Conservation (phyloP, 495 filamentous ascomycete genomes). For the Penicillium desertorum region DNA sequence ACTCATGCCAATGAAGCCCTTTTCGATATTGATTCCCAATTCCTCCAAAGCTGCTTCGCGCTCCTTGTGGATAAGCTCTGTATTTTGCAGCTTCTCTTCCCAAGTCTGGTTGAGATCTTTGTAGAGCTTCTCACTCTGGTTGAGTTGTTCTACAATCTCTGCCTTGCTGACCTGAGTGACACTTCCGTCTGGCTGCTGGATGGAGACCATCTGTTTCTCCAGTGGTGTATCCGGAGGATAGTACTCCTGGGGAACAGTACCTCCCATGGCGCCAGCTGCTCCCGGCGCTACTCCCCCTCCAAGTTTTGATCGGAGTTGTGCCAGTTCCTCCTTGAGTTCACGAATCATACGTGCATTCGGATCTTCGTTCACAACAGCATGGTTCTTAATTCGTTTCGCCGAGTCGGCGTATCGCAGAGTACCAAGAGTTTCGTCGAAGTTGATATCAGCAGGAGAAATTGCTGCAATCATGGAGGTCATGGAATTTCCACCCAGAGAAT, state of each 20-base stretch:
- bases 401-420: conserved; percentile 96
- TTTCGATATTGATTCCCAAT: conserved; percentile 97
- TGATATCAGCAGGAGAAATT: conserved; percentile 98
- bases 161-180: conserved; percentile 97
- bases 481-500: conserved; percentile 96
- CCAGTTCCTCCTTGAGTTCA: conserved; percentile 93
- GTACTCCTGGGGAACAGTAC: conserved; percentile 64
- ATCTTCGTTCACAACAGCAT: conserved; percentile 98
- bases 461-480: conserved; percentile 99
- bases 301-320: conserved; percentile 82
- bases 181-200: conserved; percentile 78
- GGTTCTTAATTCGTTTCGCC: conserved; percentile 99
- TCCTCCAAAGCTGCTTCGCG: conserved; percentile 94
- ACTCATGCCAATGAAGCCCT: conserved; percentile 91
- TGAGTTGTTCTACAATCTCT: conserved; percentile 95
- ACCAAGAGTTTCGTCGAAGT: conserved; percentile 96
- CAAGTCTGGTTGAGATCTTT: conserved; percentile 97
- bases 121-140: conserved; percentile 93
- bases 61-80: conserved; percentile 96
- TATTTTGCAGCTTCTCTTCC: conserved; percentile 95
- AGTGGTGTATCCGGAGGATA: conserved; percentile 90
- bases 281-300: conserved; percentile 60
- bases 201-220: conserved; percentile 94
- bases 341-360: conserved; percentile 98
- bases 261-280: conserved; percentile 35